Conservation (phyloP, 83 land plant species). For the Picea abies region DNA sequence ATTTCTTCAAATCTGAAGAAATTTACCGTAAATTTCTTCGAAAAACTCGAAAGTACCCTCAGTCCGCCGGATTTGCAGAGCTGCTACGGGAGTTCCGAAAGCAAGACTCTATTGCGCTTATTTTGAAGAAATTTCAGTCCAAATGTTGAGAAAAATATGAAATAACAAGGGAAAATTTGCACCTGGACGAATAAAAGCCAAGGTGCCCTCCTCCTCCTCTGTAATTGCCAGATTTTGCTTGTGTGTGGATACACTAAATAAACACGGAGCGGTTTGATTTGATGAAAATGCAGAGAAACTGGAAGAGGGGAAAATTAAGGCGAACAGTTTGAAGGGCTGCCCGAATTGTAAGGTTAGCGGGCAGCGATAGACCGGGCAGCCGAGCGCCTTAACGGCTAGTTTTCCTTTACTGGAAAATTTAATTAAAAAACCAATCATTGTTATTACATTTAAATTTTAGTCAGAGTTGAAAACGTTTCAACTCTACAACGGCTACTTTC, state of each 20-base stretch:
- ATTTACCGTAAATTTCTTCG: not conserved
- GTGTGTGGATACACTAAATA: not conserved
- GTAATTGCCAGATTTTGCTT: not conserved
- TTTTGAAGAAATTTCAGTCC: too few relatives aligned
- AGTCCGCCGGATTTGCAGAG: not conserved
- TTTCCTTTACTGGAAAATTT: not conserved
- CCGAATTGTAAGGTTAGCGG: slow-evolving; percentile 9
- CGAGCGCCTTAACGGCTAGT: slow-evolving; percentile 2
- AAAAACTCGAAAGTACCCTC: not conserved
- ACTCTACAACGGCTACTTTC: slow-evolving; percentile 8
- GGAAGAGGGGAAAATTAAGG: not conserved
- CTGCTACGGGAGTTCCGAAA: not conserved
- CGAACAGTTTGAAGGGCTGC: slow-evolving; percentile 1
- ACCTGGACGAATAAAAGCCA: too few relatives aligned
- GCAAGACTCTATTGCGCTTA: not conserved
- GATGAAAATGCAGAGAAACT: not conserved
- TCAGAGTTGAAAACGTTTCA: too few relatives aligned
- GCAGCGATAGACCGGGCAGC: slow-evolving; percentile 5
- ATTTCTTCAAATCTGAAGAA: not conserved
- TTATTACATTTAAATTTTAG: not conserved
- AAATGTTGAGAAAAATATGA: too few relatives aligned
- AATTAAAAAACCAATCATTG: not conserved
- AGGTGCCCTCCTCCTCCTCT: too few relatives aligned
- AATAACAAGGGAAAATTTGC: too few relatives aligned
- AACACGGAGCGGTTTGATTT: not conserved